Conservation (phyloP, 345 rosid genomes). For the Diplotaxis tenuifolia region DNA sequence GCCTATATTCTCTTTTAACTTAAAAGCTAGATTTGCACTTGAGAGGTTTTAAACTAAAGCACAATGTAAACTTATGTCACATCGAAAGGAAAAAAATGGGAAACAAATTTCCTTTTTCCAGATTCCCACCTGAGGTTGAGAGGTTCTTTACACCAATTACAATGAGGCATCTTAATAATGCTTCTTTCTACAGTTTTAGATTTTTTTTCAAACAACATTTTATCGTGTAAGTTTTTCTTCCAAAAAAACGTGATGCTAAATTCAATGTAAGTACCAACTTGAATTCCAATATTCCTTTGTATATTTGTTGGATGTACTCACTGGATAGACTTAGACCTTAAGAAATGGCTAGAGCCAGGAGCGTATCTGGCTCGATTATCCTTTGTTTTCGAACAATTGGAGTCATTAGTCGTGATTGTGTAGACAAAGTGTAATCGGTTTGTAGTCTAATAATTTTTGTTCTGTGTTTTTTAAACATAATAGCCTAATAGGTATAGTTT, state of each 20-base stretch:
- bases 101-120: background rate
- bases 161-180: slow-evolving; percentile 1
- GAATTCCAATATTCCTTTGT: background rate
- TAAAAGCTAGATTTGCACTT: slow-evolving; percentile 1
- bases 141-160: slow-evolving; percentile 9
- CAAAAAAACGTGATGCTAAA: background rate
- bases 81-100: background rate
- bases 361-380: background rate
- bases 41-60: slow-evolving; percentile 11
- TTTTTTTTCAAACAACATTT: background rate
- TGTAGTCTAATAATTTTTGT: background rate
- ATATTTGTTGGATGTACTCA: background rate
- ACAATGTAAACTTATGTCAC: background rate
- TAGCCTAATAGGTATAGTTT: background rate
- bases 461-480: background rate
- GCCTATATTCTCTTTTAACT: background rate
- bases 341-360: background rate
- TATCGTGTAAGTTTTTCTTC: background rate
- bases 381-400: background rate
- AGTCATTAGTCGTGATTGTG: background rate
- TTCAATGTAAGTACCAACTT: background rate
- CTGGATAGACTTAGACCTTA: background rate
- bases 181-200: slow-evolving; percentile 12
- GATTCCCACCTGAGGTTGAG: slow-evolving; percentile 21
- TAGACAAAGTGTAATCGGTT: background rate